These are phyloP conservation scores for Coniophora puteana DNA, from an alignment of 1,284 basidiomycete genomes.

Conservation along the genomic window DNA sequence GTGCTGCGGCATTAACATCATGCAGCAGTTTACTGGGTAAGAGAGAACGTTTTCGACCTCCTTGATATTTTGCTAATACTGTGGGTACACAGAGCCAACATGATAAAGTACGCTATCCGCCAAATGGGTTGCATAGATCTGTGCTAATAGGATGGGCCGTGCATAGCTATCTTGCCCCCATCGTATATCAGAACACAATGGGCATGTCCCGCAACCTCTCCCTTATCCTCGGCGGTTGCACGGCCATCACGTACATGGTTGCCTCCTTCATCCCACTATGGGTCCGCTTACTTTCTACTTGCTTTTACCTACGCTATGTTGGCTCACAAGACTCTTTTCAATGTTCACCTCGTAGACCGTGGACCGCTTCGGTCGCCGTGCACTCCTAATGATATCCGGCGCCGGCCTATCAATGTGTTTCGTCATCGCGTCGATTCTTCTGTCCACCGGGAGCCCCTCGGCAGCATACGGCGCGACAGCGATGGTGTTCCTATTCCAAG, in stretches of 20 bases:
- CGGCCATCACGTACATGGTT: conserved; percentile 37
- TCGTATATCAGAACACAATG: conserved; percentile 43
- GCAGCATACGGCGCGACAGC: conserved; percentile 34
- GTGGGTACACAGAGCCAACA: conserved; percentile 17
- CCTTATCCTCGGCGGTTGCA: conserved; percentile 37
- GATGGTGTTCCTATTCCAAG: conserved; percentile 41
- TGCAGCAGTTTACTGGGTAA: conserved; percentile 41
- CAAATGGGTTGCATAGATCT: background rate
- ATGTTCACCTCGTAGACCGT: conserved; percentile 28
- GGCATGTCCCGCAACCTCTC: conserved; percentile 37
- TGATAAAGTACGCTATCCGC: conserved; percentile 31
- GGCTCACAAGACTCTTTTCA: background rate
- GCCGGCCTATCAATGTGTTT: conserved; percentile 36
- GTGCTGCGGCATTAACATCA: conserved; percentile 36
- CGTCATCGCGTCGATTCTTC: conserved; percentile 29
- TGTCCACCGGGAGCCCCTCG: conserved; percentile 29
- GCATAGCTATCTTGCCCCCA: conserved; percentile 38
- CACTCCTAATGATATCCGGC: conserved; percentile 37
- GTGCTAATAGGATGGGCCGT: too few species aligned
- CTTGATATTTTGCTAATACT: background rate
- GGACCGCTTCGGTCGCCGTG: conserved; percentile 36
- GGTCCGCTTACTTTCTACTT: conserved; percentile 25
- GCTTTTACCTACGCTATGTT: background rate
- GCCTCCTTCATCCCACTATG: conserved; percentile 43
- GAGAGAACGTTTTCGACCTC: conserved; percentile 5